Conservation (phyloP, 2,329 filamentous ascomycete genomes). For the Fonsecaea monophora region DNA sequence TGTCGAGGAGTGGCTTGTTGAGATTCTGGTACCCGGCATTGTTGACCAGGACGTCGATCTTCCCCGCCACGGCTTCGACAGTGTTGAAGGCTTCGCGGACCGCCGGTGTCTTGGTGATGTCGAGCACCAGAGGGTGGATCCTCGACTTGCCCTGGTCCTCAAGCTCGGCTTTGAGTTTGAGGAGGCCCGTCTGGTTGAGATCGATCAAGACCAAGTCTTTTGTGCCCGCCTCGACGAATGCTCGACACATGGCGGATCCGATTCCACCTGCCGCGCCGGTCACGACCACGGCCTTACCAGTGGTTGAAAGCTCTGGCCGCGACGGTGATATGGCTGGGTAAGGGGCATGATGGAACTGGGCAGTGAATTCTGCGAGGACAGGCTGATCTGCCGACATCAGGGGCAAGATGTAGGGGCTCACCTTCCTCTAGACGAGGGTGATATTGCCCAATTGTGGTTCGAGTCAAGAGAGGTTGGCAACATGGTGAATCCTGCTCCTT, state of each 20-base stretch:
- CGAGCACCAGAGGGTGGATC: background rate
- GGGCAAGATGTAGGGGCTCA: too few relatives aligned
- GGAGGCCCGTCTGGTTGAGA: background rate
- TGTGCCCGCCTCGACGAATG: conserved; percentile 13
- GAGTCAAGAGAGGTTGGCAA: too few relatives aligned
- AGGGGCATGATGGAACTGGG: conserved; percentile 5
- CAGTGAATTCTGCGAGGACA: conserved; percentile 9
- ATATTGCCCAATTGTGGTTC: too few relatives aligned
- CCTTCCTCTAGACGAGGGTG: too few relatives aligned
- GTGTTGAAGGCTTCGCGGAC: conserved; percentile 10
- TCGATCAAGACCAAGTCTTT: conserved; percentile 9
- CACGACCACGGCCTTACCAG: conserved; percentile 12
- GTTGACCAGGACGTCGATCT: conserved; percentile 12
- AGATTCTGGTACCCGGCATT: conserved; percentile 7
- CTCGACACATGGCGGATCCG: conserved; percentile 4
- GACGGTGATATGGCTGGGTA: conserved; percentile 14
- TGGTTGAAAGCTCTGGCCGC: conserved; percentile 3
- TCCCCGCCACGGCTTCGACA: conserved; percentile 6
- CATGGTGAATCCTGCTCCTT: too few relatives aligned
- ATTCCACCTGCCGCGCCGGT: conserved; percentile 11
- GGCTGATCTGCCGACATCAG: background rate
- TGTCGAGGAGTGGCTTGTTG: background rate
- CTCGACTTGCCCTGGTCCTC: background rate
- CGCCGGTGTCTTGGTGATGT: background rate
- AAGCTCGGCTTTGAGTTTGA: background rate